A percentile compares a stretch with the other conserved stretches of the same genome.
Evolutionary conservation across 176 grass and related monocot species (phyloP).

Genomic region (Oryza nivara): DNA sequence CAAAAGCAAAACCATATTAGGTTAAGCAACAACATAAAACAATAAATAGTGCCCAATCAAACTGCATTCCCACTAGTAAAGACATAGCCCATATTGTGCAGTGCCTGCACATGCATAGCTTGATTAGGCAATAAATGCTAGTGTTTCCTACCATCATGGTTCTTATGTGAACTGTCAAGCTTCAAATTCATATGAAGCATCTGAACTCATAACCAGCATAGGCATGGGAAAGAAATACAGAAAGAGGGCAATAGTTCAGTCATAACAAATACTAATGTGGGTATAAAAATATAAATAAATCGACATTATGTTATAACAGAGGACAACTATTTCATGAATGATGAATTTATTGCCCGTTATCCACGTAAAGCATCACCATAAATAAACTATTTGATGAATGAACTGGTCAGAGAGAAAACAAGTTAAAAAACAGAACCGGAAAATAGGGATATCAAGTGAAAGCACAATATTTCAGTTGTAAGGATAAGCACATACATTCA

Average conservation of each 20-base stretch:
- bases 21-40: background rate
- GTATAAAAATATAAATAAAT: constrained; percentile 1
- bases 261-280: background rate
- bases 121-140: background rate
- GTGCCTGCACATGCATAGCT: background rate
- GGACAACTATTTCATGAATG: background rate
- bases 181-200: constrained; percentile 29
- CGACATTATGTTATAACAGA: background rate
- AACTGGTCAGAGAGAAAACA: background rate
- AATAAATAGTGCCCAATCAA: constrained; percentile 13
- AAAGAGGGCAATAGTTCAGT: background rate
- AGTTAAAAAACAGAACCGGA: constrained; percentile 4
- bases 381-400: background rate
- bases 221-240: background rate
- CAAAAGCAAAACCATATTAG: constrained; percentile 7
- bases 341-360: background rate
- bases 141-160: background rate
- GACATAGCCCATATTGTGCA: background rate
- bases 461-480: constrained; percentile 24
- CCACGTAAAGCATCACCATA: background rate
- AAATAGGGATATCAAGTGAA: constrained; percentile 16
- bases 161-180: background rate
- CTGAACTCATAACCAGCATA: background rate
- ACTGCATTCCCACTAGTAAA: constrained; percentile 10
- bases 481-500: constrained; percentile 58